Conservation (phyloP, 306 rosid genomes). For the Lagenaria siceraria region DNA sequence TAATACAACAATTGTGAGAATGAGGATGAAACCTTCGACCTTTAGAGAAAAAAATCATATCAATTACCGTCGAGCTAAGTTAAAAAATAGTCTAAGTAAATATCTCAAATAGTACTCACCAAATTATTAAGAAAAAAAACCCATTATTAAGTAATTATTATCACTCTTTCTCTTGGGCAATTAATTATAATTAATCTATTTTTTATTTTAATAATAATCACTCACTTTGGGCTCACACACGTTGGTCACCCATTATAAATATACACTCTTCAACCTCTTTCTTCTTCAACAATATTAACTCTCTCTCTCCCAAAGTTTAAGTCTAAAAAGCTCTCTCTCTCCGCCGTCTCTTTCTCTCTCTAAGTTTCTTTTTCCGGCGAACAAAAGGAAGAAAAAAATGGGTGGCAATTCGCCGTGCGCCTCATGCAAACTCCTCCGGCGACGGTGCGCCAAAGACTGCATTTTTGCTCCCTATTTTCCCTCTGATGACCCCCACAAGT, state of each 20-base stretch:
- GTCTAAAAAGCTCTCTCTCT: background rate
- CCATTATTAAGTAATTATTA: background rate
- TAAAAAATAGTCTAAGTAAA: background rate
- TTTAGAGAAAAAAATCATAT: no score
- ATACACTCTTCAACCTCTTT: background rate
- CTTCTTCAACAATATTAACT: background rate
- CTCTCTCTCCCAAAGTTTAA: background rate
- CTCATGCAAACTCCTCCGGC: constrained; percentile 82
- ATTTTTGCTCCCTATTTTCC: constrained; percentile 83
- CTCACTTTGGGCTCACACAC: constrained; percentile 22
- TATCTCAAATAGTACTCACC: background rate
- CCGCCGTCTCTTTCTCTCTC: background rate
- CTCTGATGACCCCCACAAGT: constrained; percentile 76
- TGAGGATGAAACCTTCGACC: no score
- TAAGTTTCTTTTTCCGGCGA: background rate
- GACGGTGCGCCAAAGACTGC: constrained; percentile 78
- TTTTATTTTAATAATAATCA: background rate
- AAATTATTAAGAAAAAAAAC: background rate
- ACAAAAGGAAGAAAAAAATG: constrained; percentile 11
- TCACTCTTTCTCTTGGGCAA: background rate
- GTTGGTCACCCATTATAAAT: constrained; percentile 29
- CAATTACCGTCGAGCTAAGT: no score
- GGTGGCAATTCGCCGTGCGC: constrained; percentile 84
- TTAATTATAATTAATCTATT: background rate
- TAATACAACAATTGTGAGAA: no score